Evolutionary conservation across 2,329 filamentous ascomycete genomes (phyloP), one percentile per base, ranked within the genome.

Genomic region (Rhynchosporium secalis): DNA sequence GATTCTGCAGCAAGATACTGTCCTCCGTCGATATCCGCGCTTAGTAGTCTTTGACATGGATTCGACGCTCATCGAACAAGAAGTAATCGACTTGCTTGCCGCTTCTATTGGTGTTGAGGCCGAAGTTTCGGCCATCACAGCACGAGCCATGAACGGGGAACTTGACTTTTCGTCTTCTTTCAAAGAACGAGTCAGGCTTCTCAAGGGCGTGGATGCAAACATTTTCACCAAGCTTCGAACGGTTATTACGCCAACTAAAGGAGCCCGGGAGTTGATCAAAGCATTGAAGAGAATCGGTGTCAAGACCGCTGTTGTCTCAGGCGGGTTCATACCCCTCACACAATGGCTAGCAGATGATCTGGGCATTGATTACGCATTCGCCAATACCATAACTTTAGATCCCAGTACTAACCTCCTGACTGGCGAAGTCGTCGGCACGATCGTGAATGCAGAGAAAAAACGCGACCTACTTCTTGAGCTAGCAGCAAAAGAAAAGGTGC

Each of bases 31-130:
- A 33, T 86, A 96, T 76, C 93, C 93, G 68, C 86, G 94, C 8
- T 81, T 98, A 10, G 92, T 94, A 3, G 91, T 97, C 38, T 99
- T 99, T 73, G 95, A 99, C 76, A 99, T 99, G 95, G 95, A 99
- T 78, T 95, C 90, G 76, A 99, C 95, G 0, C 83, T 99, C 64
- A 98, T 99, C 74, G 90, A 94, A 59, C 93, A 99, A 76, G 95
- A 99, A 78, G 93, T 97, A 64, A 98, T 99, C 73, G 95, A 99
- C 76, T 87, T 98, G 71, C 88, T 99, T 61, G 95, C 95, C 3
- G 87, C 89, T 59, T 89, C 89, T 43, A 86, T 96, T 2, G 91
- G 92, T 58, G 83, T 96, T n/a, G 86, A 91, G 70, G 86, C 86
- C 58, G 81, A 90, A 70, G 94, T 99, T 45, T 90, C 92, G 9